Evolutionary conservation across 2,329 filamentous ascomycete species (phyloP).

Genomic region (Colletotrichum somersetense): DNA sequence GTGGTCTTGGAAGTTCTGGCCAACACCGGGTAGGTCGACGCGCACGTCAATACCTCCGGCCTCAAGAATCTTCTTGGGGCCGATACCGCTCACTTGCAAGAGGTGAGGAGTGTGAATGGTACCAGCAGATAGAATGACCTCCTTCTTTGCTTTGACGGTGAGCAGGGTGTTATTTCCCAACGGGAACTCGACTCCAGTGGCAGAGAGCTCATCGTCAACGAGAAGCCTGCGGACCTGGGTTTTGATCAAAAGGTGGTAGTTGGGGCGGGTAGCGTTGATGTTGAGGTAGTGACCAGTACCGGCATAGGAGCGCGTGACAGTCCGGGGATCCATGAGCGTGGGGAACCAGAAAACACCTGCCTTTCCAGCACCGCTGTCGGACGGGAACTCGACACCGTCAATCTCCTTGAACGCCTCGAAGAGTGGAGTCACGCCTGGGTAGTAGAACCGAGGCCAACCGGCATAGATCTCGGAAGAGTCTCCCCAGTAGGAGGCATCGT

Average conservation of each 20-base stretch:
- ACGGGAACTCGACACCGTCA: conserved; percentile 54
- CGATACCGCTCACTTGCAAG: conserved; percentile 60
- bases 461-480: conserved; percentile 52
- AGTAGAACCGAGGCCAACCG: conserved; percentile 56
- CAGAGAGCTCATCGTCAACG: conserved; percentile 47
- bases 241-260: conserved; percentile 52
- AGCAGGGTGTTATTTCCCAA: conserved; percentile 36
- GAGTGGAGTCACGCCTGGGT: conserved; percentile 49
- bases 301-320: conserved; percentile 54
- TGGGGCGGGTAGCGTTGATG: conserved; percentile 49
- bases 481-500: conserved; percentile 54
- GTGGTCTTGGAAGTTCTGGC: conserved; percentile 58
- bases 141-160: conserved; percentile 47
- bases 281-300: conserved; percentile 52
- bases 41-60: conserved; percentile 52
- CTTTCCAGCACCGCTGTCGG: conserved; percentile 55
- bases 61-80: conserved; percentile 51
- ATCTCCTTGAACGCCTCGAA: conserved; percentile 54
- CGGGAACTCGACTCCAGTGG: conserved; percentile 51
- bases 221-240: conserved; percentile 51
- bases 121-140: conserved; percentile 55
- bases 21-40: conserved; percentile 59
- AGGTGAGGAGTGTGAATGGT: conserved; percentile 55
- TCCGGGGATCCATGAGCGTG: conserved; percentile 55
- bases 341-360: conserved; percentile 59